Conservation (phyloP, 2,329 filamentous ascomycete species). For the Paramyrothecium sp. region DNA sequence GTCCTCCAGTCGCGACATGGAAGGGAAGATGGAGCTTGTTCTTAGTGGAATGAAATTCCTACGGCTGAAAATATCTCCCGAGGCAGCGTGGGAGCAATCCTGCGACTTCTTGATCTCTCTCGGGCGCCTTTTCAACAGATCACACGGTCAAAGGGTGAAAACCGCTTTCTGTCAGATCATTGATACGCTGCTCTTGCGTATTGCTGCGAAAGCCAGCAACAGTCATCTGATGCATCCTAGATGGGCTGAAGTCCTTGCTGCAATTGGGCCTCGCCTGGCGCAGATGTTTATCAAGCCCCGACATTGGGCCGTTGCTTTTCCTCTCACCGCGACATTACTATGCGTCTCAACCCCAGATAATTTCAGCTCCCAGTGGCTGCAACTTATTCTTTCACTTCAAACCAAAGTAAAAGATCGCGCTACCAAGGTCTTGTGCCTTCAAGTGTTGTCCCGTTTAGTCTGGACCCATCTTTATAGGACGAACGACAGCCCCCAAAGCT, state of each 20-base stretch:
- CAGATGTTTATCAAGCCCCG: constrained; percentile 89
- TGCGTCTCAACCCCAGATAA: constrained; percentile 84
- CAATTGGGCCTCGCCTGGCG: constrained; percentile 73
- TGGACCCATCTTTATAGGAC: constrained; percentile 94
- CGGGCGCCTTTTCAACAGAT: constrained; percentile 77
- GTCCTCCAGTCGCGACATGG: constrained; percentile 60
- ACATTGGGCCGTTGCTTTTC: constrained; percentile 88
- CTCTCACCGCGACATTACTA: constrained; percentile 80
- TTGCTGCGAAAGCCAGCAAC: constrained; percentile 76
- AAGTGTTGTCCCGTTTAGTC: constrained; percentile 84
- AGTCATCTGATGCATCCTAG: constrained; percentile 76
- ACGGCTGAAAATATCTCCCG: constrained; percentile 70
- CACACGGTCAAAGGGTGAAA: constrained; percentile 87
- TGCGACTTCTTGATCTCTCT: constrained; percentile 86
- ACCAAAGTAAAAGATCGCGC: constrained; percentile 80
- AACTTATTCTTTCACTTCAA: constrained; percentile 74
- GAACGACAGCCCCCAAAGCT: constrained; percentile 66
- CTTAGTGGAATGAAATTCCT: constrained; percentile 91
- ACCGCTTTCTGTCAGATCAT: constrained; percentile 92
- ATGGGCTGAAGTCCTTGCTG: constrained; percentile 83
- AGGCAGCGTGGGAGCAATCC: constrained; percentile 77
- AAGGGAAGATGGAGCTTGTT: constrained; percentile 82
- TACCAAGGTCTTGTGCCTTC: constrained; percentile 75
- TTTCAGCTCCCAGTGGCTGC: constrained; percentile 84
- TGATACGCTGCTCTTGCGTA: constrained; percentile 79